Conservation (phyloP, 1,139 yeast species). For the Candida frijolesensis region DNA sequence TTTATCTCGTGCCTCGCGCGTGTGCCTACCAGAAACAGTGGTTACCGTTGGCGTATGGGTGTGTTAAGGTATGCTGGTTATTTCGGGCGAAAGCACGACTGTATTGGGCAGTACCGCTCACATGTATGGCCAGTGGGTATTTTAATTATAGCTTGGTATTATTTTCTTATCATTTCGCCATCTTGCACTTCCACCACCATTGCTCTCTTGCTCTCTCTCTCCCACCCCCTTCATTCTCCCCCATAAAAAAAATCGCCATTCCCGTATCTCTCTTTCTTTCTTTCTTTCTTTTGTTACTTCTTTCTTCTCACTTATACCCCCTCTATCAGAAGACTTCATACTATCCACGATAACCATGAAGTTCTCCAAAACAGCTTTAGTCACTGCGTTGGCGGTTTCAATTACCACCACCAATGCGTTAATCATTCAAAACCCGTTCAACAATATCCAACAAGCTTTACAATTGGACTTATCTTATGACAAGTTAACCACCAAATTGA, state of each 20-base stretch:
- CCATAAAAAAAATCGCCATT: not conserved
- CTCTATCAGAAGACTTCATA: not conserved
- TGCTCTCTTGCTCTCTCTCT: not conserved
- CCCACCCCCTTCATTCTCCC: not conserved
- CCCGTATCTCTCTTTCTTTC: not conserved
- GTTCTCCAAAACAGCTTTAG: slow-evolving; percentile 22
- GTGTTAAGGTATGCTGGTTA: too few relatives aligned
- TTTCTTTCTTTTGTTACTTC: not conserved
- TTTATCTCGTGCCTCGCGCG: not conserved
- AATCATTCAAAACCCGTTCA: slow-evolving; percentile 31
- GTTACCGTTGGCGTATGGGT: not conserved
- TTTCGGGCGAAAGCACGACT: too few relatives aligned
- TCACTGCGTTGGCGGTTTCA: slow-evolving; percentile 26
- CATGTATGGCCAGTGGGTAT: too few relatives aligned
- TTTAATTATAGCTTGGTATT: too few relatives aligned
- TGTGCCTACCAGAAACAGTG: not conserved
- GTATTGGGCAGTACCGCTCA: too few relatives aligned
- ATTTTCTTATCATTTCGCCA: not conserved
- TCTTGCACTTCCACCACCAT: not conserved
- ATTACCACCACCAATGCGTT: slow-evolving; percentile 32
- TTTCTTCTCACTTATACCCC: not conserved
- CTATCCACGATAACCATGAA: slow-evolving; percentile 25
- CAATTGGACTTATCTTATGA: slow-evolving; percentile 23
- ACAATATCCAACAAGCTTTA: slow-evolving; percentile 31
- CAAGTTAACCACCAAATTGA: slow-evolving; percentile 16